Conservation (phyloP, 306 rosid species). For the Carpinus viminea region DNA sequence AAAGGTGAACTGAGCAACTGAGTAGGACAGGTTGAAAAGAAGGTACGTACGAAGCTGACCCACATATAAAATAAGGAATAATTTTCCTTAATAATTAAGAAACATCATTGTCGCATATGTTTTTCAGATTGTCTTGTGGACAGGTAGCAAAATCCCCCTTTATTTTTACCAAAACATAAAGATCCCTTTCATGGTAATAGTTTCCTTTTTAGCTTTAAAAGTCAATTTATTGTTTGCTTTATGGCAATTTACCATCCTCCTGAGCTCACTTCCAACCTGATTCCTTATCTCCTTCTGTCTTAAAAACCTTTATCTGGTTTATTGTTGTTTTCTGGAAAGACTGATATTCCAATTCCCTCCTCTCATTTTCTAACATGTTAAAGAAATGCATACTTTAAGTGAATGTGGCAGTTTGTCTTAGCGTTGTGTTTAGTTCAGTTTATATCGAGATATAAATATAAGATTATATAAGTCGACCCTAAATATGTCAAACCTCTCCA, state of each 20-base stretch:
- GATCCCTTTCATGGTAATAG: constrained; percentile 8
- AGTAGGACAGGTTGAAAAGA: constrained; percentile 17
- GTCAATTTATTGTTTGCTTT: background rate
- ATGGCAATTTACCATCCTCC: background rate
- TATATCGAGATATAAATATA: no score
- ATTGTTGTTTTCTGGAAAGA: background rate
- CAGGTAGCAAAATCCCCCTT: constrained; percentile 49
- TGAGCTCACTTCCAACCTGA: background rate
- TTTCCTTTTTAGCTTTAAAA: constrained; percentile 38
- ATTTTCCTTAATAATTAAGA: constrained; percentile 25
- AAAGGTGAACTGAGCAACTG: constrained; percentile 30
- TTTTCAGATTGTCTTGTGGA: constrained; percentile 47
- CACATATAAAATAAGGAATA: constrained; percentile 18
- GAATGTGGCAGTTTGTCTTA: no score
- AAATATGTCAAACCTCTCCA: no score
- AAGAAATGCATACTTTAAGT: background rate
- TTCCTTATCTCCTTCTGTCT: background rate
- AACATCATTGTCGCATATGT: constrained; percentile 34
- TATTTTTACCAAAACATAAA: constrained; percentile 3
- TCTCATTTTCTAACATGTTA: background rate
- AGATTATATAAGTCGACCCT: no score
- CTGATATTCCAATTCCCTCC: background rate
- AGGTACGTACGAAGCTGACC: constrained; percentile 24
- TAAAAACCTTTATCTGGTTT: background rate
- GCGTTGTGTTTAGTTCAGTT: no score